Evolutionary conservation across 345 rosid species (phyloP), one percentile per base, ranked within the genome.

Genomic region (Aethionema arabicum): DNA sequence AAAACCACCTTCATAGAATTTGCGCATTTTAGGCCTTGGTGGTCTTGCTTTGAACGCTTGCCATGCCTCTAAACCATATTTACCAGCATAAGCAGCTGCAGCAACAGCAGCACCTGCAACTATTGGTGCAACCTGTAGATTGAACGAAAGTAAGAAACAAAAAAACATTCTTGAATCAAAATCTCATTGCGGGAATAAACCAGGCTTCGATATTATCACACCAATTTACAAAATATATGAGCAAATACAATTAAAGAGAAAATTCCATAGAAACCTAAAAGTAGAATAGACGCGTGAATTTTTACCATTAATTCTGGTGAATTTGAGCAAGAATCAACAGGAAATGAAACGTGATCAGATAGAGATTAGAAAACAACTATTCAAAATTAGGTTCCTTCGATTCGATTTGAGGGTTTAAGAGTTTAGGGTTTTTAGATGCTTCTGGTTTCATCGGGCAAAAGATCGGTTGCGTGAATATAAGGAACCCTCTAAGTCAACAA

Each of bases 1-100:
- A 32, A 87, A 84, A 35, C 90, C 88, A 11, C 90, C 95, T 14
- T 81, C 86, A 2, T 84, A 84, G 56, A 87, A 87, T 56, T 75
- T 81, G 38, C 85, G 76, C 45, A 82, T 21, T 61, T 45, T 75
- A 9, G 72, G 72, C 31, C 54, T 52, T 0, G 81, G 72, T 5
- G 85, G 83, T 52, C 88, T 72, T 43, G 82, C 61, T 73, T 85
- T 79, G 72, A 78, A 74, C 32, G 86, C 82, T 57, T 74, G 86
- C 85, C 84, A 79, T 33, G 82, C 86, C 49, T 67, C 69, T n/a
- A 85, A 40, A n/a, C 88, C 80, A 52, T 66, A 80, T 68, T 76
- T 76, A 42, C 84, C 80, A 38, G 88, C 88, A 65, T 72, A 80
- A 50, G 88, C 86, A 57, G 83, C 90, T 3, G 83, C 85, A 12